These are phyloP conservation scores for Medicago truncatula DNA, from an alignment of 306 rosid species.

Conservation along the genomic window DNA sequence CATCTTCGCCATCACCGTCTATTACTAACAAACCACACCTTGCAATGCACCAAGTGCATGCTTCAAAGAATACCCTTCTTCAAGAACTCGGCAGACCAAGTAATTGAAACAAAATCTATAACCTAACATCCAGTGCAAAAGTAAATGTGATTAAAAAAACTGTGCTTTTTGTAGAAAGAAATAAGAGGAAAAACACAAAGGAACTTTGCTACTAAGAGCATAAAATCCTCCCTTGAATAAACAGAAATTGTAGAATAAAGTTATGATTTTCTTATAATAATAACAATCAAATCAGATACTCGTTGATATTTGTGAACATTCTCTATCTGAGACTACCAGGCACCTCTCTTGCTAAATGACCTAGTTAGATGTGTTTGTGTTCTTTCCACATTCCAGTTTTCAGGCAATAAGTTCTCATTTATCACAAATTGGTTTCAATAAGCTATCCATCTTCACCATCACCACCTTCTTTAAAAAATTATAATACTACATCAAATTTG, in stretches of 20 bases:
- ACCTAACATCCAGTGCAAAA: slow-evolving; percentile 6
- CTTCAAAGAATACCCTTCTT: background rate
- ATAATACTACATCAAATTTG: background rate
- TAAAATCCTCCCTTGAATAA: background rate
- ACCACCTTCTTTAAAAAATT: background rate
- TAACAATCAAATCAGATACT: slow-evolving; percentile 5
- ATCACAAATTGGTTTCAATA: too few relatives aligned
- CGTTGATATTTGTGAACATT: slow-evolving; percentile 7
- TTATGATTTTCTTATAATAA: background rate
- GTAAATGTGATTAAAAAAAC: background rate
- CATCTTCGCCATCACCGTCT: background rate
- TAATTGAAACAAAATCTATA: slow-evolving; percentile 11
- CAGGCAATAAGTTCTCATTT: too few relatives aligned
- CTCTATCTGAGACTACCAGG: slow-evolving; percentile 4
- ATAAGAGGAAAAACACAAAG: background rate
- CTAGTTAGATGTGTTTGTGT: background rate
- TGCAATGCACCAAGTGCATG: background rate
- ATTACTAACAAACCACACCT: too few relatives aligned
- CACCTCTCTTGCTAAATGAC: slow-evolving; percentile 12
- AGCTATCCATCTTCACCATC: too few relatives aligned
- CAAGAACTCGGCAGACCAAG: background rate
- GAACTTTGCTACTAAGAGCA: background rate
- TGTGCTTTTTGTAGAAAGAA: background rate
- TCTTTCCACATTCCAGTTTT: slow-evolving; percentile 10
- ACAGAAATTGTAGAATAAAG: background rate